phyloP scores from a whole-genome alignment of 1,284 basidiomycete species.

The Trichosporon faecale region DNA sequence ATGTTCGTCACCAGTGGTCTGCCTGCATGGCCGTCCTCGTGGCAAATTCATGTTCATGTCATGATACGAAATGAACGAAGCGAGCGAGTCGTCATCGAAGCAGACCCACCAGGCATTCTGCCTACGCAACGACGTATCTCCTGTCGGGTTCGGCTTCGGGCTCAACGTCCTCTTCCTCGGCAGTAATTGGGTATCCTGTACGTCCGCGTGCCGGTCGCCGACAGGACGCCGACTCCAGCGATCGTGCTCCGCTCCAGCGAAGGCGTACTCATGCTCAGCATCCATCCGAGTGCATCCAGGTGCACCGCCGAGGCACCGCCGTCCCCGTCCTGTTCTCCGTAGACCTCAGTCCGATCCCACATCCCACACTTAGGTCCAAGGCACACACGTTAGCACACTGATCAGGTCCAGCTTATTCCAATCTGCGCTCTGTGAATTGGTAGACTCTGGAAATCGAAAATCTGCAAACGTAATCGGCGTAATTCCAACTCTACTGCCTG shows the following conservation, averaged over 20 bases:
- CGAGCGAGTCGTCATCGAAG: background rate
- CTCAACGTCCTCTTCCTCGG: background rate
- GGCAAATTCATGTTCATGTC: background rate
- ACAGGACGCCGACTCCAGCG: background rate
- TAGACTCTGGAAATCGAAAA: background rate
- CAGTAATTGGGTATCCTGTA: background rate
- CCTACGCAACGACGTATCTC: background rate
- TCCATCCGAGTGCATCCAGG: too few relatives aligned
- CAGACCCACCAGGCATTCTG: too few relatives aligned
- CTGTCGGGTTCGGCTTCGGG: background rate
- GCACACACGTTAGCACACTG: background rate
- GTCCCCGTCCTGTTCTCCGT: too few relatives aligned
- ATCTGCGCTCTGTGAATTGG: background rate
- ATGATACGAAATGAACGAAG: too few relatives aligned
- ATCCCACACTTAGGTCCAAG: background rate
- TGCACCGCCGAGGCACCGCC: too few relatives aligned
- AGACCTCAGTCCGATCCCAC: too few relatives aligned
- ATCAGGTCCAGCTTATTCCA: background rate
- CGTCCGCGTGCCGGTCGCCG: too few relatives aligned
- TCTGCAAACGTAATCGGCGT: background rate
- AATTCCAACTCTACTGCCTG: background rate
- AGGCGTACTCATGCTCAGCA: too few relatives aligned
- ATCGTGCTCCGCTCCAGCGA: background rate
- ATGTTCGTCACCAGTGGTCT: too few relatives aligned
- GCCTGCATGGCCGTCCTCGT: background rate